These are phyloP conservation scores for Penicillium digitatum DNA, from an alignment of 2,329 filamentous ascomycete species.

Conservation along the genomic window DNA sequence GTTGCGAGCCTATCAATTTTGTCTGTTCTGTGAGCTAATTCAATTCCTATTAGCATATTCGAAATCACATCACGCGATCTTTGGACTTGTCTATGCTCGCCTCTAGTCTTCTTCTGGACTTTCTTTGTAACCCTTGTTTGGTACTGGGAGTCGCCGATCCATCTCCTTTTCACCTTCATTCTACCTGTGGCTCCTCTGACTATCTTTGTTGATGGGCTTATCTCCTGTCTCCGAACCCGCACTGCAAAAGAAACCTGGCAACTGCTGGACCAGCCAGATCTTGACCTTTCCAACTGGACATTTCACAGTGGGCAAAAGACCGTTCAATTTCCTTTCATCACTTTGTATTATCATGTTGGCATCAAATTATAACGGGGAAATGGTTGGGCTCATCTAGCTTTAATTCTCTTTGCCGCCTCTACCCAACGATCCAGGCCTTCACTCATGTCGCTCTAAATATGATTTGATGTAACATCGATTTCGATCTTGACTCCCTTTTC, in stretches of 20 bases:
- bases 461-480: too few relatives aligned
- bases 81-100: conserved; percentile 22
- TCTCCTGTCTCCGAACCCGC: conserved; percentile 64
- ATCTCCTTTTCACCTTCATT: conserved; percentile 63
- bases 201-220: conserved; percentile 64
- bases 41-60: conserved; percentile 10
- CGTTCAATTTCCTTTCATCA: conserved; percentile 18
- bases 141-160: conserved; percentile 49
- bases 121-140: conserved; percentile 23
- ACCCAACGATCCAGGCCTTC: background rate
- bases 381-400: background rate
- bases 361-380: conserved; percentile 1
- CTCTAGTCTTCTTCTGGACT: conserved; percentile 30
- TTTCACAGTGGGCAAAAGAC: conserved; percentile 22
- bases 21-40: background rate
- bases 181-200: conserved; percentile 65
- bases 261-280: conserved; percentile 46
- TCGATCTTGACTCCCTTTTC: background rate
- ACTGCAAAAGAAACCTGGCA: conserved; percentile 61
- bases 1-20: background rate
- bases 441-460: background rate
- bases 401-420: background rate
- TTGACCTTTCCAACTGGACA: conserved; percentile 15
- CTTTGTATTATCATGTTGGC: conserved; percentile 19
- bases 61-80: conserved; percentile 14